A percentile compares a stretch with the other conserved stretches of the same genome.
Conservation (phyloP, 129 eudicot species). For the Glebionis coronaria region DNA sequence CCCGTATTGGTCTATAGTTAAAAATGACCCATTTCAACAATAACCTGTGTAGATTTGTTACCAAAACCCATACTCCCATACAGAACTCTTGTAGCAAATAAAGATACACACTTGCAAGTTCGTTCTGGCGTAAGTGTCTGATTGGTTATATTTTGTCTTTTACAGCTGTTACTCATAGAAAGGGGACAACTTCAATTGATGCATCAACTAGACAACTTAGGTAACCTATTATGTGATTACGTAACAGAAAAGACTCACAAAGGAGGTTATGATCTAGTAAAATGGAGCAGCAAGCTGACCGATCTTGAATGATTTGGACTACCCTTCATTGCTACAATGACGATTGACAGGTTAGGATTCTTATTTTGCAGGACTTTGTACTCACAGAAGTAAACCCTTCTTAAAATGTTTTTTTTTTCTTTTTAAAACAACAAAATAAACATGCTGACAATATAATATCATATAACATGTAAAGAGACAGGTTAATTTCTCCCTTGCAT, state of each 20-base stretch:
- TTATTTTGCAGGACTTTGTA: constrained; percentile 44
- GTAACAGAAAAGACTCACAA: constrained; percentile 47
- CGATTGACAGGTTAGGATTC: constrained; percentile 71
- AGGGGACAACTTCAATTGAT: constrained; percentile 78
- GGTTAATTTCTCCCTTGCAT: constrained; percentile 16
- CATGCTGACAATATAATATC: constrained; percentile 1
- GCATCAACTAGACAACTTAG: constrained; percentile 80
- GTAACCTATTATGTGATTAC: constrained; percentile 53
- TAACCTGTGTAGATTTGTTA: not conserved
- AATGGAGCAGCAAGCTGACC: constrained; percentile 17
- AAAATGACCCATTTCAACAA: not conserved
- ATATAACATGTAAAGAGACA: constrained; percentile 18
- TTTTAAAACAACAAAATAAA: constrained; percentile 9
- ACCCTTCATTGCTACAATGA: constrained; percentile 49
- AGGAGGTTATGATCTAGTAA: constrained; percentile 32
- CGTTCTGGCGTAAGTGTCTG: not conserved
- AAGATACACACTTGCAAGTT: not conserved
- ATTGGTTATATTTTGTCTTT: not conserved
- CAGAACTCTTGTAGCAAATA: not conserved
- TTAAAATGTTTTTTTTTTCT: not conserved
- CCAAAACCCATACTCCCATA: not conserved
- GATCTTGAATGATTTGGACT: constrained; percentile 43
- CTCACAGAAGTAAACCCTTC: constrained; percentile 37
- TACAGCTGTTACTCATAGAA: constrained; percentile 57
- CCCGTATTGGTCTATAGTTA: not conserved